phyloP scores from a whole-genome alignment of 2,329 filamentous ascomycete genomes.

The Paraconiothyrium sp. region DNA sequence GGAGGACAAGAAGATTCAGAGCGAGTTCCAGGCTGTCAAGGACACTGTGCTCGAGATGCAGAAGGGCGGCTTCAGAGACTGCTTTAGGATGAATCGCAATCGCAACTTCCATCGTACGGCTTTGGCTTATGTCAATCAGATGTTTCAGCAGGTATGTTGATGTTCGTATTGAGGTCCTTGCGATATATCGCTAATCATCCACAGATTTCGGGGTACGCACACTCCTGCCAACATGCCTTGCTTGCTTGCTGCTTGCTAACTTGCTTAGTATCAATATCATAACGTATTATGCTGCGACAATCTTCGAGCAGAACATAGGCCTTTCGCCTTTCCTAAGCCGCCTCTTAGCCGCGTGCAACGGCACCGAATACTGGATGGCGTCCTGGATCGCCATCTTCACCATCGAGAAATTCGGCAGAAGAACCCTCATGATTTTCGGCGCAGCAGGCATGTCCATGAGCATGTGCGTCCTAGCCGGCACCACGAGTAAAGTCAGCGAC shows the following conservation, averaged over 20 bases:
- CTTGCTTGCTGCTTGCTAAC: neutral
- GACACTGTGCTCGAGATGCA: conserved; percentile 51
- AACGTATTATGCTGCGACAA: conserved; percentile 55
- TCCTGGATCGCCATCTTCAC: conserved; percentile 55
- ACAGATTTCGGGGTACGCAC: conserved; percentile 43
- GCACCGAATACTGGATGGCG: conserved; percentile 53
- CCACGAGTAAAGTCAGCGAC: conserved; percentile 39
- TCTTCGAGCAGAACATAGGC: conserved; percentile 55
- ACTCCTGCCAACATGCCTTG: no score
- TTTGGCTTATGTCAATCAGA: conserved; percentile 56
- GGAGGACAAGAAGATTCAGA: conserved; percentile 50
- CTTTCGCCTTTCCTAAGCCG: conserved; percentile 47
- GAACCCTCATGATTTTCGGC: conserved; percentile 51
- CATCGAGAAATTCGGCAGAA: conserved; percentile 51
- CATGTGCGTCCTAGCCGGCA: conserved; percentile 48
- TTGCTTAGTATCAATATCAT: conserved; percentile 42
- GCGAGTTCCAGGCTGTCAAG: conserved; percentile 48
- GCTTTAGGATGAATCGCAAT: conserved; percentile 65
- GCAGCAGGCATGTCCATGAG: conserved; percentile 47
- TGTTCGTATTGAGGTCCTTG: neutral
- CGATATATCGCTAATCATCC: conserved; percentile 50
- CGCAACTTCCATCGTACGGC: conserved; percentile 56
- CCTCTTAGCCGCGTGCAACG: conserved; percentile 52
- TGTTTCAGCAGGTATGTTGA: conserved; percentile 55
- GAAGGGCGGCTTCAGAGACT: conserved; percentile 62